Evolutionary conservation across 2,329 filamentous ascomycete species (phyloP).

Genomic region (Aspergillus vadensis): DNA sequence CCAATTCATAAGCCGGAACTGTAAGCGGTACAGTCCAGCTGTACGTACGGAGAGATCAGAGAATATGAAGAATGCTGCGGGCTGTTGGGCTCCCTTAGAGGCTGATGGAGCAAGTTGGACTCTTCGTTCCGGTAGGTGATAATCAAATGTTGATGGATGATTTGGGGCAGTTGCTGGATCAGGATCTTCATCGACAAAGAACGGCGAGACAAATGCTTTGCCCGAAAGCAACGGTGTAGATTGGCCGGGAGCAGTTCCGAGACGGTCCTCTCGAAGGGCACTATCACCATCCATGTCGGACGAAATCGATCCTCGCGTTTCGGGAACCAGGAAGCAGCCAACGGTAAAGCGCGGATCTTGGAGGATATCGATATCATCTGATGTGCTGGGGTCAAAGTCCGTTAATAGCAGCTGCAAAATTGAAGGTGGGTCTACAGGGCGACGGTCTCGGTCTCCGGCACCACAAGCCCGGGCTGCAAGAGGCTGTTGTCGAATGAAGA

Average conservation of each 20-base stretch:
- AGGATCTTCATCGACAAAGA: slow-evolving; percentile 46
- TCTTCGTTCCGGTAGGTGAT: slow-evolving; percentile 11
- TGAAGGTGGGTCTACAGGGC: slow-evolving; percentile 50
- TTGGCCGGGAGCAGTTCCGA: slow-evolving; percentile 21
- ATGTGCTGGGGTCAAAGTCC: slow-evolving; percentile 45
- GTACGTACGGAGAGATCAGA: slow-evolving; percentile 50
- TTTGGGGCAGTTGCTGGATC: slow-evolving; percentile 45
- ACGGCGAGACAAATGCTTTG: slow-evolving; percentile 46
- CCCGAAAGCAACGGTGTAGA: slow-evolving; percentile 39
- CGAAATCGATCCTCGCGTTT: slow-evolving; percentile 18
- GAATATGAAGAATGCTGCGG: slow-evolving; percentile 52
- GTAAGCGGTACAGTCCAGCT: slow-evolving; percentile 47
- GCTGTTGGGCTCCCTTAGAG: slow-evolving; percentile 26
- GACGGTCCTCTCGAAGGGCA: slow-evolving; percentile 20
- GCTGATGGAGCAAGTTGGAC: slow-evolving; percentile 1
- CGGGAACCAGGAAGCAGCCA: slow-evolving; percentile 46
- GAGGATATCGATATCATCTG: slow-evolving; percentile 42
- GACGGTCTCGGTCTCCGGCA: slow-evolving; percentile 49
- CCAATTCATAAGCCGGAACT: slow-evolving; percentile 50
- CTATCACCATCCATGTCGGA: slow-evolving; percentile 10
- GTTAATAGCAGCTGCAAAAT: slow-evolving; percentile 50
- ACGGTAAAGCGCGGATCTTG: slow-evolving; percentile 46
- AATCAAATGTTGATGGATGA: slow-evolving; percentile 34
- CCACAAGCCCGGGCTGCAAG: slow-evolving; percentile 50
- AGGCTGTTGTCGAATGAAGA: slow-evolving; percentile 51